Evolutionary conservation across 139 green algal species (phyloP).

Genomic region (Coelastrella sp.): DNA sequence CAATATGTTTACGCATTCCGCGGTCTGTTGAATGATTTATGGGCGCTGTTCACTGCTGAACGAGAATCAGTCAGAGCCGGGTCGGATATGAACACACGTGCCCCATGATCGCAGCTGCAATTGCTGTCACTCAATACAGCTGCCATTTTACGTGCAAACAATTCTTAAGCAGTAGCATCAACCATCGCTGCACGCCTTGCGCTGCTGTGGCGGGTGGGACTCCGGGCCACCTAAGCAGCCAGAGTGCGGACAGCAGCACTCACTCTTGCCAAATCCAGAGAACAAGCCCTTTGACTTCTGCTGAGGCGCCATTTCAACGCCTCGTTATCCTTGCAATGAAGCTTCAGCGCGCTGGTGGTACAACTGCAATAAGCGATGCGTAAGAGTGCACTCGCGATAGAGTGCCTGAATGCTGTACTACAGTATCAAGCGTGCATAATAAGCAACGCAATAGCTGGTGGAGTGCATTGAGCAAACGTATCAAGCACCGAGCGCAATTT

Average conservation of each 20-base stretch:
- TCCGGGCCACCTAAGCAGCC: not conserved
- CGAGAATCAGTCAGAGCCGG: not conserved
- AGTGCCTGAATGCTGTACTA: too few species aligned
- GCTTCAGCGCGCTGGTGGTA: not conserved
- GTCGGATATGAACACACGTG: not conserved
- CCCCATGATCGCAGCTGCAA: too few species aligned
- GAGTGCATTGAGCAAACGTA: not conserved
- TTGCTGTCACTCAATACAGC: not conserved
- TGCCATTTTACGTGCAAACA: not conserved
- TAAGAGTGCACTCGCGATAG: not conserved
- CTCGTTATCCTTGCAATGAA: not conserved
- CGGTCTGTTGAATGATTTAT: not conserved
- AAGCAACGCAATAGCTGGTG: not conserved
- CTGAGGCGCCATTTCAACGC: not conserved
- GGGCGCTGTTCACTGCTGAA: not conserved
- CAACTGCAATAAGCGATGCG: not conserved
- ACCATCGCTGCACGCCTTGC: too few species aligned
- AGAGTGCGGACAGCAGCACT: not conserved
- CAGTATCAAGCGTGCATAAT: too few species aligned
- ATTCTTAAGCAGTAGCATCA: not conserved
- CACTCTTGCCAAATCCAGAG: not conserved
- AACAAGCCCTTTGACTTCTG: constrained; percentile 24
- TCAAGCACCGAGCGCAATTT: too few species aligned
- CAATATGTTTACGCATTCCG: not conserved
- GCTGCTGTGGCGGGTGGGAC: not conserved